phyloP scores from a whole-genome alignment of 2,329 filamentous ascomycete species.

The Rutstroemia sp. region DNA sequence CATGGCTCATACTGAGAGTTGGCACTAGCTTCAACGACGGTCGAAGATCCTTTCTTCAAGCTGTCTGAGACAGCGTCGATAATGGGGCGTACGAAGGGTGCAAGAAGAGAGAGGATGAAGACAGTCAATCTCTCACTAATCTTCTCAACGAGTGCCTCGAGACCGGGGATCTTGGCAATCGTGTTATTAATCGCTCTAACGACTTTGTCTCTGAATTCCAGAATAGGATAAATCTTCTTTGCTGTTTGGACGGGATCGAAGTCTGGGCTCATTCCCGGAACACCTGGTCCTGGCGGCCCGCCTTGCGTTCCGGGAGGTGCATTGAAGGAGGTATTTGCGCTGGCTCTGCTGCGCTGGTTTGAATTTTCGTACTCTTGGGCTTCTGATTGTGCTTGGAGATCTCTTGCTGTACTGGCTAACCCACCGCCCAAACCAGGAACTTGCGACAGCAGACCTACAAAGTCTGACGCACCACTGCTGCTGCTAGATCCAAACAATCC shows the following conservation, averaged over 20 bases:
- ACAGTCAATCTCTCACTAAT: conserved; percentile 89
- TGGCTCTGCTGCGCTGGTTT: conserved; percentile 29
- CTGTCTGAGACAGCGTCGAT: conserved; percentile 80
- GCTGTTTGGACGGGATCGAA: conserved; percentile 75
- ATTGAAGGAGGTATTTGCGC: conserved; percentile 17
- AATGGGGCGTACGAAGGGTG: conserved; percentile 86
- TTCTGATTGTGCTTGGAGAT: conserved; percentile 52
- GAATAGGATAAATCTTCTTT: conserved; percentile 84
- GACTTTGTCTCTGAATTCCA: conserved; percentile 89
- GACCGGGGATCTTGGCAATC: conserved; percentile 82
- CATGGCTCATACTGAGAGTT: conserved; percentile 74
- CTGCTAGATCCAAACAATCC: conserved; percentile 28
- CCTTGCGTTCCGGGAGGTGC: conserved; percentile 29
- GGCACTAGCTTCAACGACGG: conserved; percentile 56
- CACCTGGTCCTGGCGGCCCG: conserved; percentile 41
- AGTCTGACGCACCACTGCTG: conserved; percentile 39
- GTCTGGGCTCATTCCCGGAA: conserved; percentile 66
- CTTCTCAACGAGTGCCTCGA: conserved; percentile 81
- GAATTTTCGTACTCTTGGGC: conserved; percentile 55
- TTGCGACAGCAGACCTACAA: conserved; percentile 67
- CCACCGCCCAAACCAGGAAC: conserved; percentile 63
- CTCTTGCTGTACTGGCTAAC: conserved; percentile 58
- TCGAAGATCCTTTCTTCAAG: conserved; percentile 78
- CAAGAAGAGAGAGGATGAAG: conserved; percentile 83
- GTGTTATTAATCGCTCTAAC: conserved; percentile 78